Percentiles rank a stretch among this genome's conserved stretches.
Conservation (phyloP, 2,329 filamentous ascomycete genomes). For the Periglandula ipomoeae region DNA sequence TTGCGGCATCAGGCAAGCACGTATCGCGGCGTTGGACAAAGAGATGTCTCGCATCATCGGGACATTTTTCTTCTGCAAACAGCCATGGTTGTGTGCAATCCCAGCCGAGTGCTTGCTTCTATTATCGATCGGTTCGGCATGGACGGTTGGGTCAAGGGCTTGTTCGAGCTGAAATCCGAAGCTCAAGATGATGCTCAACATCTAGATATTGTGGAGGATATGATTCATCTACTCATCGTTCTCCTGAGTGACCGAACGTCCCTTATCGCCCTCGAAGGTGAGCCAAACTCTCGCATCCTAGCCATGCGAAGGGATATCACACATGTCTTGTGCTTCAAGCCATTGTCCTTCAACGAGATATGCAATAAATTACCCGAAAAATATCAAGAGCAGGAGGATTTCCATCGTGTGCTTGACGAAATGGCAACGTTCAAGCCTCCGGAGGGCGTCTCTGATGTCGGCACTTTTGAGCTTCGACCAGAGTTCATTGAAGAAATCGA, state of each 20-base stretch:
- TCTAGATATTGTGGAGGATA: slow-evolving; percentile 89
- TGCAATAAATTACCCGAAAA: slow-evolving; percentile 79
- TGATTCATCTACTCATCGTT: slow-evolving; percentile 87
- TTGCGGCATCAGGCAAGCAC: slow-evolving; percentile 90
- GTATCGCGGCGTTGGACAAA: slow-evolving; percentile 79
- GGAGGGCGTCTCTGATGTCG: slow-evolving; percentile 84
- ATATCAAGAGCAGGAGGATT: slow-evolving; percentile 80
- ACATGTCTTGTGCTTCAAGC: slow-evolving; percentile 93
- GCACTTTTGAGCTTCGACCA: slow-evolving; percentile 85
- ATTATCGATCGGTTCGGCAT: slow-evolving; percentile 90
- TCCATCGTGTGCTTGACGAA: slow-evolving; percentile 72
- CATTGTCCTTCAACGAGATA: slow-evolving; percentile 88
- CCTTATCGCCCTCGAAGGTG: slow-evolving; percentile 59
- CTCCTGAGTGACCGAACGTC: slow-evolving; percentile 82
- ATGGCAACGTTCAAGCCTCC: slow-evolving; percentile 86
- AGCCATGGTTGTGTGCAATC: slow-evolving; percentile 77
- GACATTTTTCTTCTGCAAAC: slow-evolving; percentile 93
- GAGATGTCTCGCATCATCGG: slow-evolving; percentile 88
- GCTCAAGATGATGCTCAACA: slow-evolving; percentile 82
- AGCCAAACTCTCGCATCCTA: slow-evolving; percentile 53
- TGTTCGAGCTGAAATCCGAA: slow-evolving; percentile 62
- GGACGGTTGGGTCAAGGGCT: slow-evolving; percentile 74
- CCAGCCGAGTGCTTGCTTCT: slow-evolving; percentile 74
- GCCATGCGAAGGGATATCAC: slow-evolving; percentile 82
- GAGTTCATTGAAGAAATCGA: slow-evolving; percentile 83